Conservation (phyloP, 495 filamentous ascomycete genomes). For the Xanthoparmelia taractica region DNA sequence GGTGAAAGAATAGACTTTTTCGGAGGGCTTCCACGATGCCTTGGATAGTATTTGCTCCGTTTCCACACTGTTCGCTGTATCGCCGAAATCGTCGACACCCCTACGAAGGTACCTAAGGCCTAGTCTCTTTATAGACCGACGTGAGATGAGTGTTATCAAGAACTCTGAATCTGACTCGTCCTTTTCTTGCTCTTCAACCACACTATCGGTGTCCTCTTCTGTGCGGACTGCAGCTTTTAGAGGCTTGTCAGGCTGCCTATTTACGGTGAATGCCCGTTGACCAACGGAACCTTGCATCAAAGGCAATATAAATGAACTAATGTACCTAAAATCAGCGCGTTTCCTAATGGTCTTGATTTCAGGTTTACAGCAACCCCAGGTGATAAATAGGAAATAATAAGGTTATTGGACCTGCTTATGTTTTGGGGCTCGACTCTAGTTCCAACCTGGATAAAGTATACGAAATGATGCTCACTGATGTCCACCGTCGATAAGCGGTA, state of each 20-base stretch:
- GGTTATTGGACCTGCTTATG: neutral
- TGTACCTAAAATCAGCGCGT: neutral
- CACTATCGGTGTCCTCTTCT: constrained; percentile 10
- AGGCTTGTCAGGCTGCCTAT: constrained; percentile 30
- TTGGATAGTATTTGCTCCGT: constrained; percentile 84
- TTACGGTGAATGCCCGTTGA: constrained; percentile 68
- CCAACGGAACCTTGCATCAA: constrained; percentile 94
- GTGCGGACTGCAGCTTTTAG: constrained; percentile 11
- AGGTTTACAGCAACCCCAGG: neutral
- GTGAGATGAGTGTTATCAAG: constrained; percentile 77
- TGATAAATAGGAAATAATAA: neutral
- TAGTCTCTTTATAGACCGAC: constrained; percentile 73
- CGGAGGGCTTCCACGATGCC: constrained; percentile 50
- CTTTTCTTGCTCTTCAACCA: constrained; percentile 11
- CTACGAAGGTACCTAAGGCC: constrained; percentile 87
- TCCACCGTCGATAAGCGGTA: constrained; percentile 63
- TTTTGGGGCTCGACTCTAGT: neutral
- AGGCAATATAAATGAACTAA: constrained; percentile 55
- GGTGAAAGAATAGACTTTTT: constrained; percentile 69
- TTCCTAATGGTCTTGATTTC: neutral
- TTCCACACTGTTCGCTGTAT: constrained; percentile 85
- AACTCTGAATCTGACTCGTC: constrained; percentile 36
- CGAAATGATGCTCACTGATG: constrained; percentile 33
- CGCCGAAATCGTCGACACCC: constrained; percentile 79
- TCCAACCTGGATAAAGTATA: neutral